phyloP scores from a whole-genome alignment of 2,329 filamentous ascomycete genomes.

The Beauveria medogensis region DNA sequence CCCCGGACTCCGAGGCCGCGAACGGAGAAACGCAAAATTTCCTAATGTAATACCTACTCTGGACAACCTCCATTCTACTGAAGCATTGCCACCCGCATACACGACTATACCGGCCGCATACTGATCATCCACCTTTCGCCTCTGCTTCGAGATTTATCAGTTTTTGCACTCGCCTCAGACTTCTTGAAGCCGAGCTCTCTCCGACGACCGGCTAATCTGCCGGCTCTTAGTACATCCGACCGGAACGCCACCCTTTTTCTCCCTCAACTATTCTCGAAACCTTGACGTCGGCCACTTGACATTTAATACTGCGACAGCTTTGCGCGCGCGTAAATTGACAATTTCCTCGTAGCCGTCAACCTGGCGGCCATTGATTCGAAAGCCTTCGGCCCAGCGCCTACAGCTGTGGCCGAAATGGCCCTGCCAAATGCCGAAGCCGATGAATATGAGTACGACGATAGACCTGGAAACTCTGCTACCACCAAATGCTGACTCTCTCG shows the following conservation, averaged over 20 bases:
- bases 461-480: not conserved
- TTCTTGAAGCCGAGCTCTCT: not conserved
- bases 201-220: not conserved
- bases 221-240: constrained; percentile 3
- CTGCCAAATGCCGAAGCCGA: constrained; percentile 57
- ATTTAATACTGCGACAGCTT: not conserved
- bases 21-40: constrained; percentile 30
- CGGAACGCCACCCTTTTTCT: constrained; percentile 5
- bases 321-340: not conserved
- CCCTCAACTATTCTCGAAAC: not conserved
- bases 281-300: not conserved
- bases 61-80: constrained; percentile 16
- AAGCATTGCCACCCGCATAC: constrained; percentile 1
- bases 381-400: constrained; percentile 54
- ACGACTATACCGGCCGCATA: not conserved
- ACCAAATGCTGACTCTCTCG: constrained; percentile 2
- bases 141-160: not conserved
- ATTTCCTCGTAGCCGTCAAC: constrained; percentile 36
- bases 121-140: not conserved
- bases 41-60: constrained; percentile 12
- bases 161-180: not conserved
- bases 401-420: constrained; percentile 63
- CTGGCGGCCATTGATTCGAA: constrained; percentile 55
- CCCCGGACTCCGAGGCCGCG: constrained; percentile 29
- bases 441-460: constrained; percentile 54